Percentiles rank a stretch among this genome's conserved stretches.
phyloP scores from a whole-genome alignment of 179 eudicot species.

The Vitellaria paradoxa region DNA sequence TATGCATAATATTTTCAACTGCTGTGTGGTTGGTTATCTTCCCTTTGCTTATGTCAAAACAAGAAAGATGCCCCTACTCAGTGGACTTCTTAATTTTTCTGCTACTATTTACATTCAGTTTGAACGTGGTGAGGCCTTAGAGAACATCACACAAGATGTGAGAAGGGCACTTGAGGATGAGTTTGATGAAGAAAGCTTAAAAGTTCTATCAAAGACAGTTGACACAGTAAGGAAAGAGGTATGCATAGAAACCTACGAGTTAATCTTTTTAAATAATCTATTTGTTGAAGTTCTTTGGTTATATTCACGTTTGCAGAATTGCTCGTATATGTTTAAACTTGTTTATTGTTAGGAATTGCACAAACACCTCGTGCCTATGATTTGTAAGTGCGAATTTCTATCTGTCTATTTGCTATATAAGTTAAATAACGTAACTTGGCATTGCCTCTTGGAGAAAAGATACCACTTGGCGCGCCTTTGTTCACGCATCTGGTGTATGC shows the following conservation, averaged over 20 bases:
- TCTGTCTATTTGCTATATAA: background rate
- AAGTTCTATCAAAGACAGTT: conserved; percentile 75
- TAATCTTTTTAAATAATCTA: background rate
- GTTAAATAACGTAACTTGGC: background rate
- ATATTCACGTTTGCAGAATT: background rate
- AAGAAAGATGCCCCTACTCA: background rate
- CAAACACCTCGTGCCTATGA: background rate
- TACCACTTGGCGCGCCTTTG: background rate
- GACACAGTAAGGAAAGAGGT: conserved; percentile 97
- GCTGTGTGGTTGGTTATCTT: background rate
- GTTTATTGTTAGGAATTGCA: conserved; percentile 3
- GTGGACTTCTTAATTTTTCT: background rate
- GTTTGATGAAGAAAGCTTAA: conserved; percentile 83
- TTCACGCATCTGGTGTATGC: background rate
- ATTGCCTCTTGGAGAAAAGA: background rate
- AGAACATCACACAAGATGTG: conserved; percentile 69
- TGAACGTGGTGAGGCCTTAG: conserved; percentile 98
- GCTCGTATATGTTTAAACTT: background rate
- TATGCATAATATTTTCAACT: background rate
- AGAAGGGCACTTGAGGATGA: conserved; percentile 77
- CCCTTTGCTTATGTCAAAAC: background rate
- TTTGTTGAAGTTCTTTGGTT: background rate
- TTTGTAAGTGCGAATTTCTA: background rate
- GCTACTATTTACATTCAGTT: conserved; percentile 45
- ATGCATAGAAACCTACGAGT: conserved; percentile 3